Evolutionary conservation across 2,329 filamentous ascomycete genomes (phyloP).

Genomic region (Aspergillus brasiliensis): DNA sequence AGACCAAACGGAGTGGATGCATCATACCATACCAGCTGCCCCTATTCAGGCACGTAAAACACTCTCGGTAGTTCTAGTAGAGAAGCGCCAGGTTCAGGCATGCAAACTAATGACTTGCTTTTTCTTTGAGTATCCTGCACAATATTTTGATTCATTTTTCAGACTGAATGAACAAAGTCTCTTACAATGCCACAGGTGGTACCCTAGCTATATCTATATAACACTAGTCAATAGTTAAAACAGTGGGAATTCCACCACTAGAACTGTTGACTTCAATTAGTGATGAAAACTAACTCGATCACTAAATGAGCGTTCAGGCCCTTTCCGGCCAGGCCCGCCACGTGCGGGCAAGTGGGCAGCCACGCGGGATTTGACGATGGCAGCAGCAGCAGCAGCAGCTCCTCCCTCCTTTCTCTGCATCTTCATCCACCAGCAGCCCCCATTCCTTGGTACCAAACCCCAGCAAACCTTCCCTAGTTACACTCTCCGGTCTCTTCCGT

Average conservation of each 20-base stretch:
- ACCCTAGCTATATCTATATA: neutral
- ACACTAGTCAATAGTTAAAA: neutral
- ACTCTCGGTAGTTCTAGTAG: too few relatives aligned
- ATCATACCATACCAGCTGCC: slow-evolving; percentile 8
- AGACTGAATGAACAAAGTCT: neutral
- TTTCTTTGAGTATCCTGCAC: too few relatives aligned
- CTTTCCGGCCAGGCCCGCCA: neutral
- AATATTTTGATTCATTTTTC: neutral
- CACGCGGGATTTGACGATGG: neutral
- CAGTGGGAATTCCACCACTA: neutral
- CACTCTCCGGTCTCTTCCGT: too few relatives aligned
- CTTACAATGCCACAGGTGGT: neutral
- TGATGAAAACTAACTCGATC: neutral
- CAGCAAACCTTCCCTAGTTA: neutral
- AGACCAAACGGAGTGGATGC: slow-evolving; percentile 2
- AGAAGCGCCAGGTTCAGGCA: too few relatives aligned
- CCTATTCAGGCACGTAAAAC: neutral
- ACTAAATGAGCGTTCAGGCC: neutral
- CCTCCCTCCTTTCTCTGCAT: too few relatives aligned
- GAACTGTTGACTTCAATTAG: neutral
- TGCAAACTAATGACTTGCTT: too few relatives aligned
- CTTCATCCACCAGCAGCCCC: neutral
- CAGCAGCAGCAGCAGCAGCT: neutral
- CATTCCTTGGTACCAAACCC: neutral
- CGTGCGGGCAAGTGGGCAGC: slow-evolving; percentile 2